Evolutionary conservation across 192 early-diverging fungal genomes (phyloP), one percentile per base, ranked within the genome.

Genomic region (Coemansia sp.): DNA sequence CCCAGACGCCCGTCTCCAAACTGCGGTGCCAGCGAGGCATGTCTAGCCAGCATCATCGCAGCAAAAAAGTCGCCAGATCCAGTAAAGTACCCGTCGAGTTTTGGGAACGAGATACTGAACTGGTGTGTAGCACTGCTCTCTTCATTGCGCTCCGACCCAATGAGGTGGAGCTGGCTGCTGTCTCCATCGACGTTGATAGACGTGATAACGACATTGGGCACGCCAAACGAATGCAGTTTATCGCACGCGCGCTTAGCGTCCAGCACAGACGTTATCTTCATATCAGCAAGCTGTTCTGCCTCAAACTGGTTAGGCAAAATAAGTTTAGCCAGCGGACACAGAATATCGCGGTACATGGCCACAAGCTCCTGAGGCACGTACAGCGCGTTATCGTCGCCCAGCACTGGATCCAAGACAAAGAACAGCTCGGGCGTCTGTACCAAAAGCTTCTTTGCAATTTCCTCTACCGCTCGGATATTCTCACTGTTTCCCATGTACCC

Each of bases 261-360:
- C 23, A 68, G 65, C 23, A 88, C 65, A 3, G 86, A 76, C 8
- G 48, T 61, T 25, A 92, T 86, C 11, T 72, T 80, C 25, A 77
- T 75, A 38, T 84, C 88, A 0, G 92, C 84, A 1, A 95, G 86
- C 55, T 86, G 66, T 88, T 93, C 91, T 25, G 92, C 91, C 78
- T 98, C 96, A 39, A 93, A 95, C 72, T 89, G 91, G 76, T 98
- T 98, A 0, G 96, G 96, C 17, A 94, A 94, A n/a, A 94, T 76
- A 11, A 95, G 72, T 38, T 92, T 82, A 23, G 94, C 92, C 31
- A 90, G 69, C 9, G 87, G 84, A 64, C 89, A 83, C 53, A 93
- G 77, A 14, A 86, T 80, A 21, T 91, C 77, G 37, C 89, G 87
- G 78, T 98, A 98, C 27, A 95, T 64, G 0, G 86, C 86, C 4